Base-by-base conservation (phyloP, 345 rosid genomes). In the Litchi chinensis region DNA sequence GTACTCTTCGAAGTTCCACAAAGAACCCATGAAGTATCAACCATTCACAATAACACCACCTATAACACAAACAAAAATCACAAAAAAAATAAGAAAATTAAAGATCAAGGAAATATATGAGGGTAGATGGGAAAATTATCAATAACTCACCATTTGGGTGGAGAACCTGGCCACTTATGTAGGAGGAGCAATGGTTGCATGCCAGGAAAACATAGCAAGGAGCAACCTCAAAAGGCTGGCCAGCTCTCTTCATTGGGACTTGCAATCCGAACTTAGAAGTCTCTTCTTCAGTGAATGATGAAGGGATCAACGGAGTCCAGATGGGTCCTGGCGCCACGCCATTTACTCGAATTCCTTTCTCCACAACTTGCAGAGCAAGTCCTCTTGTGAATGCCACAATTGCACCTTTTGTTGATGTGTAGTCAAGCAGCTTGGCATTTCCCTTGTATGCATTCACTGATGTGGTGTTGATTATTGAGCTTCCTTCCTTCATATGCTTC, bases 271-370 rank as follows among this genome's bases (percentile, higher is more conserved):
- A 88, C 60, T 82, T 54, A 2, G 77, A 76, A 32, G 76, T 82
- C 80, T 86, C 85, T 3, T 95, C 93, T 21, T 89, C 88, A 1
- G 70, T 71, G 70, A 90, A 92, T 0, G 97, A 90, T 5, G 95
- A 83, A 0, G 97, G 91, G 54, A 90, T 82, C 80, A 95, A 67
- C 0, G 93, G 98, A 16, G 96, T 95, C 98, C 95, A 91, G 5
- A 93, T 89, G 12, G 94, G 97, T 24, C 98, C 96, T 0, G 97
- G 96, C 11, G 94, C 95, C 0, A 93, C 95, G 0, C 92, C 96
- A 4, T 95, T 90, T 10, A 95, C 94, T 0, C 93, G 88, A 9
- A 91, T 88, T 3, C 95, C 92, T 78, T 48, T 85, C 39, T 73
- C 41, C 72, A 86, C 95, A 2, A 91, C 86, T 85, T 92, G 93